Conservation (phyloP, 2,329 filamentous ascomycete species). For the Diaporthe sp. region DNA sequence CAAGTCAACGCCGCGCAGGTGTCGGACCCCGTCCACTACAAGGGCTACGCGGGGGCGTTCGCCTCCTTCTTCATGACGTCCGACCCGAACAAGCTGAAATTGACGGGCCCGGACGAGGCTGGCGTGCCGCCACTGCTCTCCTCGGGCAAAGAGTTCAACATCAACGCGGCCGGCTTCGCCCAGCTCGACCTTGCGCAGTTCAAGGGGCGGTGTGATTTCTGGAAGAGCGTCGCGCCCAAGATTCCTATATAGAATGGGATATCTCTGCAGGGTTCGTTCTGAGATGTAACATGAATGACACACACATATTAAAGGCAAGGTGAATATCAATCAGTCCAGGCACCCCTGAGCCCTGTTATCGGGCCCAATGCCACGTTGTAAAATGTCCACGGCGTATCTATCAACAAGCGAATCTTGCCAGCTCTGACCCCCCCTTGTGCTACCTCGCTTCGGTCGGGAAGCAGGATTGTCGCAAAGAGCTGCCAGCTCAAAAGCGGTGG, state of each 20-base stretch:
- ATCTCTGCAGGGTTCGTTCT: background rate
- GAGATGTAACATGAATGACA: too few species aligned
- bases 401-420: too few species aligned
- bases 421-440: background rate
- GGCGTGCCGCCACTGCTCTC: constrained; percentile 60
- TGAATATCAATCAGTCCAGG: background rate
- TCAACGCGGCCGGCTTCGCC: constrained; percentile 60
- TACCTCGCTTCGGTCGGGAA: background rate
- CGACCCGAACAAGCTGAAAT: constrained; percentile 69
- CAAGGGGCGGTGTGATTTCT: constrained; percentile 66
- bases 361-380: background rate
- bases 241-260: constrained; percentile 58
- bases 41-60: constrained; percentile 70
- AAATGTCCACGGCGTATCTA: background rate
- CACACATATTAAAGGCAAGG: background rate
- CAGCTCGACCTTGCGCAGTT: constrained; percentile 56
- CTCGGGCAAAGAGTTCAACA: constrained; percentile 63
- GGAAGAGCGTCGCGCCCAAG: constrained; percentile 60
- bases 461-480: background rate
- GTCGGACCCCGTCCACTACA: constrained; percentile 66
- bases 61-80: constrained; percentile 73
- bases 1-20: constrained; percentile 65
- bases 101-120: constrained; percentile 59
- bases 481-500: background rate
- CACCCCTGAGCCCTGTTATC: background rate